Percentiles rank a stretch among this genome's conserved stretches.
Conservation (phyloP, 1,284 basidiomycete genomes). For the Pascua sp. region DNA sequence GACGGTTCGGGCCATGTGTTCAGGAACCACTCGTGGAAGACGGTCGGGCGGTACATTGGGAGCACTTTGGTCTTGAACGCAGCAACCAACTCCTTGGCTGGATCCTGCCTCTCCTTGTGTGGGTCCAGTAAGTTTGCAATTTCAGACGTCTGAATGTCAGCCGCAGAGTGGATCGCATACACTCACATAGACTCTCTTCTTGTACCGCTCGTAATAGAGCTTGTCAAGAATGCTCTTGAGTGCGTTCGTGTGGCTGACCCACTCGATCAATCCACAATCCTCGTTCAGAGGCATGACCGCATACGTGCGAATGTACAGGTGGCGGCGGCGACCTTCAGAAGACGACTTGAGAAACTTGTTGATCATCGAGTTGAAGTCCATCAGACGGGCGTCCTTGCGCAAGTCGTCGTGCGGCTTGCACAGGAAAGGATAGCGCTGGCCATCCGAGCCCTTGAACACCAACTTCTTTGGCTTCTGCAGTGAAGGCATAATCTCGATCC, state of each 20-base stretch:
- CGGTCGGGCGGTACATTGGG: slow-evolving; percentile 63
- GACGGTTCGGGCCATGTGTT: slow-evolving; percentile 95
- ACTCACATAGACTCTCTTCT: slow-evolving; percentile 57
- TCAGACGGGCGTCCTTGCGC: slow-evolving; percentile 92
- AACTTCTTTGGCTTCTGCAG: slow-evolving; percentile 91
- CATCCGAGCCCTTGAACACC: slow-evolving; percentile 77
- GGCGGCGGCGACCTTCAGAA: slow-evolving; percentile 83
- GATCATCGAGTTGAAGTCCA: slow-evolving; percentile 98
- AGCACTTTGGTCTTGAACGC: slow-evolving; percentile 63
- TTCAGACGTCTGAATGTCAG: too few species aligned
- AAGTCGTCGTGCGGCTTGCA: slow-evolving; percentile 98
- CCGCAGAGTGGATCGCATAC: slow-evolving; percentile 20
- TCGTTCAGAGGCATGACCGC: slow-evolving; percentile 95
- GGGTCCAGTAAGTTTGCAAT: slow-evolving; percentile 54
- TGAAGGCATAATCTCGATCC: slow-evolving; percentile 88
- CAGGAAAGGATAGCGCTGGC: slow-evolving; percentile 82
- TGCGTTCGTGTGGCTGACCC: slow-evolving; percentile 92
- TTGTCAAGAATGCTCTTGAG: slow-evolving; percentile 74
- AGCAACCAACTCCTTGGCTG: background rate
- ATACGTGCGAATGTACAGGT: slow-evolving; percentile 89
- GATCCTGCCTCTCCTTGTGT: slow-evolving; percentile 46
- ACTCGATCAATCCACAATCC: slow-evolving; percentile 96
- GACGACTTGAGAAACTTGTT: slow-evolving; percentile 94
- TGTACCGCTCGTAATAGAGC: slow-evolving; percentile 62
- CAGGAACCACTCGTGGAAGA: slow-evolving; percentile 97